Conservation (phyloP, 1,284 basidiomycete species). For the Cryptococcus sp. region DNA sequence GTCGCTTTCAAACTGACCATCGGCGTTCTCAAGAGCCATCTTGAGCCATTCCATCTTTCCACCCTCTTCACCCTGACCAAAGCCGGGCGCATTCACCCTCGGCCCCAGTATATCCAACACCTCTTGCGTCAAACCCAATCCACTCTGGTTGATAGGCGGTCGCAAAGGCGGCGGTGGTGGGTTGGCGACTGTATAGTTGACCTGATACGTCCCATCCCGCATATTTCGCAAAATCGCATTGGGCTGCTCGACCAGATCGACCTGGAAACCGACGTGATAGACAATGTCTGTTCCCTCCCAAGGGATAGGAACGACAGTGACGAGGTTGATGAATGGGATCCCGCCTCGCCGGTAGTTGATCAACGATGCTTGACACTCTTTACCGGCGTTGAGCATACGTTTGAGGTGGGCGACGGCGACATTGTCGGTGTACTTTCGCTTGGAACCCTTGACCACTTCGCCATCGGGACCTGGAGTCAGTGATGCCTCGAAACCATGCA, state of each 20-base stretch:
- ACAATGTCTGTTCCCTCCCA: slow-evolving; percentile 64
- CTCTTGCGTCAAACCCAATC: slow-evolving; percentile 26
- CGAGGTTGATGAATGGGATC: slow-evolving; percentile 76
- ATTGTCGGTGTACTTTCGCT: slow-evolving; percentile 61
- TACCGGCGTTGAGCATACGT: slow-evolving; percentile 61
- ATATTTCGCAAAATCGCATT: slow-evolving; percentile 72
- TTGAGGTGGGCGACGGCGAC: slow-evolving; percentile 65
- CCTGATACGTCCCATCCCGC: slow-evolving; percentile 64
- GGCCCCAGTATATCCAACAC: slow-evolving; percentile 33
- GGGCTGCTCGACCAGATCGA: slow-evolving; percentile 82
- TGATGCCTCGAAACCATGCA: too few species aligned
- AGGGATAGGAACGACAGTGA: slow-evolving; percentile 73
- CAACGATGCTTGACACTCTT: slow-evolving; percentile 81
- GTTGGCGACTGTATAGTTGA: slow-evolving; percentile 51
- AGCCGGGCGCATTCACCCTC: slow-evolving; percentile 18
- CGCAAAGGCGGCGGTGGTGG: slow-evolving; percentile 30
- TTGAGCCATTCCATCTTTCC: slow-evolving; percentile 48
- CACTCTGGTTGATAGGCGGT: slow-evolving; percentile 16
- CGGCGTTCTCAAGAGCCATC: slow-evolving; percentile 60
- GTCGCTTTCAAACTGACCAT: slow-evolving; percentile 47
- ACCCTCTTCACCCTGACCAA: slow-evolving; percentile 36
- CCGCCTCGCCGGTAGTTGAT: slow-evolving; percentile 86
- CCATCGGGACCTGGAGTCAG: slow-evolving; percentile 59
- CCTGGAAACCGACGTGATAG: slow-evolving; percentile 88
- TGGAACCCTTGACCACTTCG: slow-evolving; percentile 58